Evolutionary conservation across 2,329 filamentous ascomycete genomes (phyloP), one percentile per base, ranked within the genome.

Genomic region (Raffaelea ambrosiae): DNA sequence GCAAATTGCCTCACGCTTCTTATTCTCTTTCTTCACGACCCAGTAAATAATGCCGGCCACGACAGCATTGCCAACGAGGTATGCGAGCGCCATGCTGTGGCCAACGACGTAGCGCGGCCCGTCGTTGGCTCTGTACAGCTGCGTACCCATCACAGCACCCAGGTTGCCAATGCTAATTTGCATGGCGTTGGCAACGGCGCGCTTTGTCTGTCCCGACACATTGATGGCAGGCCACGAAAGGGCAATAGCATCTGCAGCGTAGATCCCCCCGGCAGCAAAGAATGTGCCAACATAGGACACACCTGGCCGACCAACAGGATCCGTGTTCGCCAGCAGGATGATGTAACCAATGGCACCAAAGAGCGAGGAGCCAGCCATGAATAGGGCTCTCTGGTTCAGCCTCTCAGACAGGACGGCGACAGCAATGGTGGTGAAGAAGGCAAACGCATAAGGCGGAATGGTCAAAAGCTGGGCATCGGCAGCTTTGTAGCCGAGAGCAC

Each of bases 141-240:
- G 83, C 1, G 83, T 87, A 0, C 83, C 83, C 21, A 88, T 55
- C 0, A 86, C 79, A 0, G 81, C 83, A 0, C 83, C 83, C 1
- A 83, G 58, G 53, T 86, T 86, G 0, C 83, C 84, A 44, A 87
- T 81, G 10, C 77, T 82, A 49, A 87, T 86, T 55, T 86, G 82
- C 74, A 87, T 78, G 0, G 79, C 83, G 43, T 82, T 85, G 3
- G 78, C 79, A 4, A 81, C 78, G 1, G 79, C 80, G 1, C 83
- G 71, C 62, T 87, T 87, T 0, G 81, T 84, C 62, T 86, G 81
- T 0, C 81, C 81, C 0, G 79, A 81, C 0, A 87, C 79, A 50
- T 87, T 86, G 60, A 84, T 84, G 2, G 83, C 82, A 0, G 82
- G 80, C 83, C 83, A 87, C 1, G 77, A 80, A 0, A 87, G 67